Evolutionary conservation across 768 basidiomycete species (phyloP).

Genomic region (Podaxis sp.): DNA sequence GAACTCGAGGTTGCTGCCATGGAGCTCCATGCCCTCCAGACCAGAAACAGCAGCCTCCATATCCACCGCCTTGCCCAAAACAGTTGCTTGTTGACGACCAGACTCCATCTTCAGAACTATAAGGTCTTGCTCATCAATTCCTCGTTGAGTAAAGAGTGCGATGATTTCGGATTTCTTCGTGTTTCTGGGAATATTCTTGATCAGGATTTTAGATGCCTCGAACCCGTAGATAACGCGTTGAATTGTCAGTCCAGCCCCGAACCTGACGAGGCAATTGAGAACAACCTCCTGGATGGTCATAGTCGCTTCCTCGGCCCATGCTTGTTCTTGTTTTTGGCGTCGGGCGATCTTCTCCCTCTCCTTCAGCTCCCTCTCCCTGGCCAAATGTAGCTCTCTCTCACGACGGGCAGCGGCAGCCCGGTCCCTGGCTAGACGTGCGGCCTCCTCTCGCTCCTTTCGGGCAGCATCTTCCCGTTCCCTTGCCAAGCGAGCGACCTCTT

Average conservation of each 20-base stretch:
- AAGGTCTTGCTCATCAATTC: slow-evolving; percentile 10
- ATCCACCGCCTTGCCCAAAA: slow-evolving; percentile 42
- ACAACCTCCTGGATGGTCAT: slow-evolving; percentile 15
- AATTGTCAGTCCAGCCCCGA: slow-evolving; percentile 22
- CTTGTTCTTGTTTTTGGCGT: slow-evolving; percentile 7
- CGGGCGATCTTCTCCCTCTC: slow-evolving; percentile 1
- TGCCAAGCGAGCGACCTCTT: neutral
- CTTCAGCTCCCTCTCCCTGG: neutral
- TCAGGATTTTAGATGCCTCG: slow-evolving; percentile 16
- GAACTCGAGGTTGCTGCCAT: slow-evolving; percentile 39
- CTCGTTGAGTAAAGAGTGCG: slow-evolving; percentile 15
- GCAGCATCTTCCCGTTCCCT: neutral
- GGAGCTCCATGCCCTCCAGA: slow-evolving; percentile 50
- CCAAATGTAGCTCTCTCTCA: neutral
- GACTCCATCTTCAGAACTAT: slow-evolving; percentile 22
- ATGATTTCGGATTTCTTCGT: slow-evolving; percentile 15
- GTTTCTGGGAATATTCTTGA: slow-evolving; percentile 18
- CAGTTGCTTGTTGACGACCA: slow-evolving; percentile 35
- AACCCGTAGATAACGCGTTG: slow-evolving; percentile 18
- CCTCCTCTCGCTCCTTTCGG: neutral
- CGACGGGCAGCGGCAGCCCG: neutral
- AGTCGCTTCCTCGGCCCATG: slow-evolving; percentile 4
- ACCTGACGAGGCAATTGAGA: slow-evolving; percentile 19
- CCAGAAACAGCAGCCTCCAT: slow-evolving; percentile 40
- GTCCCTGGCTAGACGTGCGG: neutral